phyloP scores from a whole-genome alignment of 345 rosid genomes.

The Mangifera indica region DNA sequence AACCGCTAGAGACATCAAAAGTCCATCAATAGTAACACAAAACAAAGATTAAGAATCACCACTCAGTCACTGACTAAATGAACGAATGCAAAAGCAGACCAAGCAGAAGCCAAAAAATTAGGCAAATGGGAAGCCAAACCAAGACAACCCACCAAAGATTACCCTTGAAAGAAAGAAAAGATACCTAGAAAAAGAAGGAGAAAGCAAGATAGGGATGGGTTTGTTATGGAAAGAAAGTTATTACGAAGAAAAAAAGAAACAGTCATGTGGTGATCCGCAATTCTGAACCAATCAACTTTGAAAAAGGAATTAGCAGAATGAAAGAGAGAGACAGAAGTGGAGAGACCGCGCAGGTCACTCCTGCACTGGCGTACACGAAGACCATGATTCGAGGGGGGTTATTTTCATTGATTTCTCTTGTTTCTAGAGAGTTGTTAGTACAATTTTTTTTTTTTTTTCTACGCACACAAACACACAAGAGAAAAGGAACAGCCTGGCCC shows the following conservation, averaged over 20 bases:
- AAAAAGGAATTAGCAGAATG: not conserved
- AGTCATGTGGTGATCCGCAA: conserved; percentile 82
- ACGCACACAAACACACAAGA: not conserved
- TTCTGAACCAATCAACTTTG: conserved; percentile 11
- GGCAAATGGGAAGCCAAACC: conserved; percentile 10
- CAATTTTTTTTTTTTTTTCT: not conserved
- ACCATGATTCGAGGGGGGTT: conserved; percentile 30
- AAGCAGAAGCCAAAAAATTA: conserved; percentile 11
- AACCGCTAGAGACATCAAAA: conserved; percentile 42
- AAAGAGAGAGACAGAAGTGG: conserved; percentile 17
- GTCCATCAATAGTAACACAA: conserved; percentile 27
- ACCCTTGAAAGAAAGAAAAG: conserved; percentile 27
- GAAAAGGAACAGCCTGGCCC: conserved; percentile 7
- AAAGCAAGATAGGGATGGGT: conserved; percentile 19
- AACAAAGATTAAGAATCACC: not conserved
- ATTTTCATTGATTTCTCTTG: not conserved
- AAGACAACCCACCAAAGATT: conserved; percentile 27
- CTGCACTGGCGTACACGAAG: conserved; percentile 30
- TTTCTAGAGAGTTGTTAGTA: not conserved
- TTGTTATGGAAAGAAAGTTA: conserved; percentile 25
- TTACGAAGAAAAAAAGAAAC: conserved; percentile 41
- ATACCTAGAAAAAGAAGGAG: conserved; percentile 27
- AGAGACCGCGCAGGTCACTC: conserved; percentile 42
- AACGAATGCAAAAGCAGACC: conserved; percentile 2
- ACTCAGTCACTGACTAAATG: conserved; percentile 5